Evolutionary conservation across 495 filamentous ascomycete species (phyloP).

Genomic region (Neurospora pannonica): DNA sequence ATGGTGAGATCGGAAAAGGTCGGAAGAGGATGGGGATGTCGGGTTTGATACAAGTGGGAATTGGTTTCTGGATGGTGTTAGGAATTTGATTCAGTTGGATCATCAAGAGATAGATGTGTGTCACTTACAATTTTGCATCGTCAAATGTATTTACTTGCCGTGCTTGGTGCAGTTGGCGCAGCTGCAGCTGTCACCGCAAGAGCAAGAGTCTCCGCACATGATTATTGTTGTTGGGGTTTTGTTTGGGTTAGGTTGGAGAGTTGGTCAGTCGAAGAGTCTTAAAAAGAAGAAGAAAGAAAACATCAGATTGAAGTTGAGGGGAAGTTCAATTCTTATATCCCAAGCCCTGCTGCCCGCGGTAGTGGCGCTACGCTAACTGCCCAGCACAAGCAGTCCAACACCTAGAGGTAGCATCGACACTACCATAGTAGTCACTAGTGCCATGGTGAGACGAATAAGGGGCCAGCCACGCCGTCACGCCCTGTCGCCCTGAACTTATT

Average conservation of each 20-base stretch:
- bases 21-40: not conserved
- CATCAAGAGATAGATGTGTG: not conserved
- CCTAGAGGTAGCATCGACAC: not conserved
- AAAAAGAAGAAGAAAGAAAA: not conserved
- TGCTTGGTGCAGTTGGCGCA: constrained; percentile 16
- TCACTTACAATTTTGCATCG: not conserved
- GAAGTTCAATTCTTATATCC: not conserved
- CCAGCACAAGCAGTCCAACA: not conserved
- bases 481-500: not conserved
- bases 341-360: not conserved
- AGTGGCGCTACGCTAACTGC: not conserved
- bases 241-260: constrained; percentile 1
- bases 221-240: not conserved
- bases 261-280: not conserved
- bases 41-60: not conserved
- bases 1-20: not conserved
- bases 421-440: not conserved
- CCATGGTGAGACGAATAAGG: not conserved
- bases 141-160: constrained; percentile 6
- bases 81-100: not conserved
- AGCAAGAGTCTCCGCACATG: constrained; percentile 19
- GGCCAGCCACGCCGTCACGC: not conserved
- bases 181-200: constrained; percentile 14
- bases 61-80: not conserved
- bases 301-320: not conserved